These are phyloP conservation scores for Dioszegia aurantiaca DNA, from an alignment of 768 basidiomycete genomes.

Conservation along the genomic window DNA sequence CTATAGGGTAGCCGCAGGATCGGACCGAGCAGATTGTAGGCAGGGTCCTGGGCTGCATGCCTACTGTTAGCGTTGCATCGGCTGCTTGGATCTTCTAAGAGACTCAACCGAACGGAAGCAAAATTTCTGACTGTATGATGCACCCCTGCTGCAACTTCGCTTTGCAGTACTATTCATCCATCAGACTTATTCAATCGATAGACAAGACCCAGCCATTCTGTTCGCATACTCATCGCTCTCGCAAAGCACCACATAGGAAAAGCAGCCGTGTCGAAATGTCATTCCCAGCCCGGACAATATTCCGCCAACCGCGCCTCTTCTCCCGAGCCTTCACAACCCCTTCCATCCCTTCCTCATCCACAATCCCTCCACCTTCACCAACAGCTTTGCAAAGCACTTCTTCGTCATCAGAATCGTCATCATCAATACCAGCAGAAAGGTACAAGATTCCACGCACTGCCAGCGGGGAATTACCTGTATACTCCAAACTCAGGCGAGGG, in stretches of 20 bases:
- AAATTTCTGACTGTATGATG: neutral
- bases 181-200: too few species aligned
- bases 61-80: neutral
- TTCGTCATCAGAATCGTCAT: neutral
- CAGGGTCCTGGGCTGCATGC: slow-evolving; percentile 1
- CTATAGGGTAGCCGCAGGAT: slow-evolving; percentile 56
- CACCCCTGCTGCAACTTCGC: too few species aligned
- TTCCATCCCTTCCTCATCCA: slow-evolving; percentile 3
- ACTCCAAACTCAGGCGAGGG: slow-evolving; percentile 22
- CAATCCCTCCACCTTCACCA: neutral
- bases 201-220: too few species aligned
- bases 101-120: slow-evolving; percentile 1
- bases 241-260: too few species aligned
- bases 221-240: too few species aligned
- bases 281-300: neutral
- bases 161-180: too few species aligned
- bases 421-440: neutral
- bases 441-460: slow-evolving; percentile 19
- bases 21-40: slow-evolving; percentile 6
- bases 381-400: neutral
- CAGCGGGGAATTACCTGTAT: slow-evolving; percentile 25
- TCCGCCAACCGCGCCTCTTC: slow-evolving; percentile 3
- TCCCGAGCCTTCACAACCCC: slow-evolving; percentile 1
- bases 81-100: neutral
- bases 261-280: too few species aligned